phyloP scores from a whole-genome alignment of 495 filamentous ascomycete species.

The Cetradonia linearis region DNA sequence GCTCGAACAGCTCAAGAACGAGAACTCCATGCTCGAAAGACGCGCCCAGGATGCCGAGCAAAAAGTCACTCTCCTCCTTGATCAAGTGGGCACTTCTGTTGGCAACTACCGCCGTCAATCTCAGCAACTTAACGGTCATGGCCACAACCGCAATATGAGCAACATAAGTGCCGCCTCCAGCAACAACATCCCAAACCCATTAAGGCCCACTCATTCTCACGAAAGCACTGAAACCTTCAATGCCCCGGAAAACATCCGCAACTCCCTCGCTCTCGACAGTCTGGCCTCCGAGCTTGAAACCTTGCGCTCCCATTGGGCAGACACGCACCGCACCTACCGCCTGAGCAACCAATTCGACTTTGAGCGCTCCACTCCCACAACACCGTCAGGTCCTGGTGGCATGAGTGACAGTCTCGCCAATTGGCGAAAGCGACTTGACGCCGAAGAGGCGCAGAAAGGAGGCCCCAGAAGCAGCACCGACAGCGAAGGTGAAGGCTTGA shows the following conservation, averaged over 20 bases:
- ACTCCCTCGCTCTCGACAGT: slow-evolving; percentile 79
- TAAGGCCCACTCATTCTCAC: slow-evolving; percentile 17
- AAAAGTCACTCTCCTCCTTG: slow-evolving; percentile 82
- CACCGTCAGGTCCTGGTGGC: slow-evolving; percentile 35
- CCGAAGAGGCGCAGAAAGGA: slow-evolving; percentile 37
- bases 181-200: slow-evolving; percentile 12
- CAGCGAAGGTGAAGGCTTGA: slow-evolving; percentile 11
- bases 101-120: slow-evolving; percentile 87
- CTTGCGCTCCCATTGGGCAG: slow-evolving; percentile 85
- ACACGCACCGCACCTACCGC: slow-evolving; percentile 87
- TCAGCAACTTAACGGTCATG: slow-evolving; percentile 35
- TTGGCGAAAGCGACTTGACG: slow-evolving; percentile 65
- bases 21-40: slow-evolving; percentile 68
- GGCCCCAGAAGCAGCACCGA: slow-evolving; percentile 3
- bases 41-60: slow-evolving; percentile 84
- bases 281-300: slow-evolving; percentile 85
- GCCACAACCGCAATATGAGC: slow-evolving; percentile 27
- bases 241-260: slow-evolving; percentile 47
- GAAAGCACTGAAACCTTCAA: slow-evolving; percentile 31
- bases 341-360: slow-evolving; percentile 80
- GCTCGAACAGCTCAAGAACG: slow-evolving; percentile 68
- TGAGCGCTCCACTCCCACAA: slow-evolving; percentile 53
- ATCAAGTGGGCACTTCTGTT: slow-evolving; percentile 87
- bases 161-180: slow-evolving; percentile 31
- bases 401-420: slow-evolving; percentile 62